These are phyloP conservation scores for Phytopythium mirpurense DNA, from an alignment of 352 stramenopile genomes.

Conservation along the genomic window DNA sequence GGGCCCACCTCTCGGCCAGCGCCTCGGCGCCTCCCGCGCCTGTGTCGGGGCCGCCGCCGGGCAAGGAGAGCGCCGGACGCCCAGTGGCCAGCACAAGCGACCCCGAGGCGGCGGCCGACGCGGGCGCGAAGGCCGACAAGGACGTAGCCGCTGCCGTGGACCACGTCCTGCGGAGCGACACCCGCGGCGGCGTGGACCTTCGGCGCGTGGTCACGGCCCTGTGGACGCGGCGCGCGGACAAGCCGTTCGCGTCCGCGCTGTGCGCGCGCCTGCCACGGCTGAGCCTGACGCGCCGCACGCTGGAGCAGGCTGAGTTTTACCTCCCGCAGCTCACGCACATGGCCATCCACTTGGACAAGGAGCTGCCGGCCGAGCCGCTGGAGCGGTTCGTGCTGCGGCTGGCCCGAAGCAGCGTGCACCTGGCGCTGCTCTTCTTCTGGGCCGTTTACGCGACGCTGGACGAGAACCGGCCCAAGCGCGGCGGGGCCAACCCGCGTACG, in stretches of 20 bases:
- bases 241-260: conserved; percentile 50
- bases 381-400: conserved; percentile 78
- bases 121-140: not conserved
- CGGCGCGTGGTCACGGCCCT: conserved; percentile 65
- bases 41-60: not conserved
- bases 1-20: not conserved
- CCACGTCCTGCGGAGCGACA: not conserved
- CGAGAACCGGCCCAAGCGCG: conserved; percentile 69
- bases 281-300: conserved; percentile 35
- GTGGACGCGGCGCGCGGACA: conserved; percentile 66
- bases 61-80: not conserved
- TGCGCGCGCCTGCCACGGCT: conserved; percentile 53
- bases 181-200: conserved; percentile 59
- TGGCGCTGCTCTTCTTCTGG: conserved; percentile 68
- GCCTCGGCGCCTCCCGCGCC: not conserved
- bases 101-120: not conserved
- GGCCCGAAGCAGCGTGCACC: conserved; percentile 71
- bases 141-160: conserved; percentile 1
- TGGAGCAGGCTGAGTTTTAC: conserved; percentile 81
- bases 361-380: conserved; percentile 69
- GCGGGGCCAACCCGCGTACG: conserved; percentile 50
- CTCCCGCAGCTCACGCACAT: conserved; percentile 80
- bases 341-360: conserved; percentile 75
- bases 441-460: conserved; percentile 76
- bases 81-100: not conserved